These are phyloP conservation scores for Saturnispora halmiae DNA, from an alignment of 805 yeast species.

Conservation along the genomic window DNA sequence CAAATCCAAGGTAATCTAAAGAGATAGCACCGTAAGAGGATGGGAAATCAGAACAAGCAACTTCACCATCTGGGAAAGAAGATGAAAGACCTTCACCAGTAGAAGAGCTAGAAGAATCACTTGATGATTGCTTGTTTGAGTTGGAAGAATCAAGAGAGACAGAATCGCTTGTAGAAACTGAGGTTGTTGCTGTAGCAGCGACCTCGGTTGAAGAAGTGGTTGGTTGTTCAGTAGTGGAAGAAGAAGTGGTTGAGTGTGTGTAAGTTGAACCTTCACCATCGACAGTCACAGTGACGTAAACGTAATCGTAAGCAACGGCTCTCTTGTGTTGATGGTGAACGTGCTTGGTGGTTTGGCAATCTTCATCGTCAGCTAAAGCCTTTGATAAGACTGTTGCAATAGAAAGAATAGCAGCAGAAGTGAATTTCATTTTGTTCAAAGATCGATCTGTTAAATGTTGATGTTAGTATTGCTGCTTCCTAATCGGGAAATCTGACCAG, in stretches of 20 bases:
- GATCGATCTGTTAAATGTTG: neutral
- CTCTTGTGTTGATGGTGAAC: constrained; percentile 55
- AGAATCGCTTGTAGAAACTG: constrained; percentile 26
- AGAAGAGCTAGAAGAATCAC: neutral
- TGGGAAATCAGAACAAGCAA: constrained; percentile 64
- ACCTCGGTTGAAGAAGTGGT: constrained; percentile 17
- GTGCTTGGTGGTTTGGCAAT: constrained; percentile 40
- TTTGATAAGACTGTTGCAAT: constrained; percentile 22
- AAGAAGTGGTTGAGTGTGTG: constrained; percentile 26
- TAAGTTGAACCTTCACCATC: constrained; percentile 40
- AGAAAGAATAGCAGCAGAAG: constrained; percentile 20
- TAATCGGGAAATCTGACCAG: too few species aligned
- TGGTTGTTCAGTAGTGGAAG: constrained; percentile 26
- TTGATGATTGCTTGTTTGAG: constrained; percentile 30
- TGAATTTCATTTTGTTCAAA: constrained; percentile 18
- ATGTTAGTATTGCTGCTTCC: too few species aligned
- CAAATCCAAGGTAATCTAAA: constrained; percentile 61
- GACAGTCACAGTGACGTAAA: constrained; percentile 46
- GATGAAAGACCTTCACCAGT: constrained; percentile 45
- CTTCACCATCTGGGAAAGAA: constrained; percentile 63
- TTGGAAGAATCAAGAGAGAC: neutral
- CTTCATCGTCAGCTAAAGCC: constrained; percentile 31
- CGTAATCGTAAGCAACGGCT: constrained; percentile 41
- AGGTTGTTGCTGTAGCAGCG: constrained; percentile 27
- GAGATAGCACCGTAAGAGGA: constrained; percentile 77